These are phyloP conservation scores for Recurvomyces mirabilis DNA, from an alignment of 495 filamentous ascomycete genomes.

Conservation along the genomic window DNA sequence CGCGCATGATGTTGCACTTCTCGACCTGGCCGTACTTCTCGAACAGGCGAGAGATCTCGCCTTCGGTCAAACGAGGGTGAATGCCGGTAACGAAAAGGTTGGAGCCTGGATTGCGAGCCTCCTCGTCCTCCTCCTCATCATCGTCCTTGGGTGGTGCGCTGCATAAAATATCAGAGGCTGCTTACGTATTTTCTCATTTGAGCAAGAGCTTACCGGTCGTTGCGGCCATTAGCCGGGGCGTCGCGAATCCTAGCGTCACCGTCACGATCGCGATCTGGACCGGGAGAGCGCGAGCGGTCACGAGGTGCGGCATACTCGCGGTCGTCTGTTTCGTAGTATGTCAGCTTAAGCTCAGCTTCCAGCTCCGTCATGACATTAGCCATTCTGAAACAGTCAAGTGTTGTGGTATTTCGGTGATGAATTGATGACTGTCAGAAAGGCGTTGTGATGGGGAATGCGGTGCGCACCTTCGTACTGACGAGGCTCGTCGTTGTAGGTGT, in stretches of 20 bases:
- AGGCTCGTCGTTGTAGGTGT: conserved; percentile 30
- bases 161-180: no score
- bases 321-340: conserved; percentile 10
- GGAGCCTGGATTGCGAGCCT: conserved; percentile 78
- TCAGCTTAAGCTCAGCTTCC: conserved; percentile 9
- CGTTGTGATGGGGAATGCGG: no score
- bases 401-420: not conserved
- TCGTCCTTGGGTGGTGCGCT: conserved; percentile 31
- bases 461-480: conserved; percentile 31
- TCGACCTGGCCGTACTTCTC: conserved; percentile 98
- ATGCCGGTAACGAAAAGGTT: conserved; percentile 99
- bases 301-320: conserved; percentile 35
- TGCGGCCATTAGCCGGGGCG: conserved; percentile 49
- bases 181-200: no score
- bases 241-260: conserved; percentile 34
- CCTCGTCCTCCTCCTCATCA: conserved; percentile 58
- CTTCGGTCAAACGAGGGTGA: conserved; percentile 82
- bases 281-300: conserved; percentile 88
- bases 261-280: conserved; percentile 53
- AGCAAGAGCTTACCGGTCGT: conserved; percentile 65
- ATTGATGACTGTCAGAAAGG: not conserved
- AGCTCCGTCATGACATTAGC: conserved; percentile 1
- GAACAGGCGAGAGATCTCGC: conserved; percentile 86
- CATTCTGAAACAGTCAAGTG: conserved; percentile 3
- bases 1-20: conserved; percentile 99